Evolutionary conservation across 2,329 filamentous ascomycete genomes (phyloP).

Genomic region (Penicillium nordicum): DNA sequence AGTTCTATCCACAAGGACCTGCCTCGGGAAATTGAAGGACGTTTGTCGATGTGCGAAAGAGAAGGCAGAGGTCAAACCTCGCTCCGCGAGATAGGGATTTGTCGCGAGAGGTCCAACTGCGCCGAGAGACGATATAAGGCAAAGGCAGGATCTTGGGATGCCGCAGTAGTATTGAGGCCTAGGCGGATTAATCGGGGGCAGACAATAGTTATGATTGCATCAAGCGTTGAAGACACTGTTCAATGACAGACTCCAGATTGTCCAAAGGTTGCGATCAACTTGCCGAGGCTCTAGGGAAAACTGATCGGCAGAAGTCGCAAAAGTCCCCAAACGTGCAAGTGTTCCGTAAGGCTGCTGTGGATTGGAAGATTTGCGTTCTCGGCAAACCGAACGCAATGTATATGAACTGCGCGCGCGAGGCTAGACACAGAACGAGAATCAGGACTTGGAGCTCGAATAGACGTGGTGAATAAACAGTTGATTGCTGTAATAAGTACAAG

Average conservation of each 20-base stretch:
- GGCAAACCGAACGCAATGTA: background rate
- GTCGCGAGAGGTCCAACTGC: background rate
- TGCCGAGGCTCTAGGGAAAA: background rate
- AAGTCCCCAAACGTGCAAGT: background rate
- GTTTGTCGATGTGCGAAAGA: background rate
- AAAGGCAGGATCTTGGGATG: background rate
- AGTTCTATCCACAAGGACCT: conserved; percentile 17
- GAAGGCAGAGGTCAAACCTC: background rate
- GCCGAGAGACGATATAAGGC: background rate
- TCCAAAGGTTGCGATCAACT: background rate
- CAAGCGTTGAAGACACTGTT: background rate
- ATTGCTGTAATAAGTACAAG: background rate
- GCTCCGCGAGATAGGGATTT: background rate
- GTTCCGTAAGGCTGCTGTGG: background rate
- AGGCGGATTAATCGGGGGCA: background rate
- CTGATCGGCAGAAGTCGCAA: background rate
- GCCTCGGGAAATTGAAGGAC: conserved; percentile 9
- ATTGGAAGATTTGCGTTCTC: background rate
- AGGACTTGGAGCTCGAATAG: background rate
- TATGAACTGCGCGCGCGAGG: background rate
- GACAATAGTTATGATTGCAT: background rate
- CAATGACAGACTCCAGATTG: background rate
- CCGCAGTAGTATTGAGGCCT: background rate
- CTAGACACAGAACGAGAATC: background rate
- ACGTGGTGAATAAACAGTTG: background rate